These are phyloP conservation scores for Phlebiopsis flavidoalba DNA, from an alignment of 768 basidiomycete genomes.

Conservation along the genomic window DNA sequence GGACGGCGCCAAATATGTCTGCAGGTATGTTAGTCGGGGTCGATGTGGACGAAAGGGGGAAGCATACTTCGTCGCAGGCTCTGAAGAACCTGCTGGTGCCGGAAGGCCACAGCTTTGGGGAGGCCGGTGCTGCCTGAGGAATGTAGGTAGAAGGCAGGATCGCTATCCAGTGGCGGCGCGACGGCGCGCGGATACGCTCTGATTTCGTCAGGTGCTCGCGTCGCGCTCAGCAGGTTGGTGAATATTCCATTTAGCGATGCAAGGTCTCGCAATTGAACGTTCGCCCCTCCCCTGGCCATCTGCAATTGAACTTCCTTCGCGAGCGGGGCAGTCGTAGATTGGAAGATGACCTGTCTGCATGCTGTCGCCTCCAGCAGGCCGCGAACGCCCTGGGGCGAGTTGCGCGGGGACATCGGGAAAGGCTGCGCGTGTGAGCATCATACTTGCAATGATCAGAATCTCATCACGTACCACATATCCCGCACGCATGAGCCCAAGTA, in stretches of 20 bases:
- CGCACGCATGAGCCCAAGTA: conserved; percentile 2
- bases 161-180: background rate
- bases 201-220: background rate
- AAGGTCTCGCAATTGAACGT: conserved; percentile 7
- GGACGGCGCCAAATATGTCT: conserved; percentile 4
- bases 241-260: conserved; percentile 10
- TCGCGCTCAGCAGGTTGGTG: conserved; percentile 1
- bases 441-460: background rate
- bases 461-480: conserved; percentile 1
- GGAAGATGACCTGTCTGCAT: conserved; percentile 1
- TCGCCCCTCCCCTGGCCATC: conserved; percentile 8
- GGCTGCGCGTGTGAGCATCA: conserved; percentile 11
- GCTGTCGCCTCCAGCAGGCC: conserved; percentile 5
- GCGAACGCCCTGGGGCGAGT: conserved; percentile 16
- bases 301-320: conserved; percentile 23
- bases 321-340: conserved; percentile 24
- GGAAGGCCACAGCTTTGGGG: conserved; percentile 8
- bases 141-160: conserved; percentile 3
- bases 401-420: conserved; percentile 10
- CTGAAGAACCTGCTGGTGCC: background rate
- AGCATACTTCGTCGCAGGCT: conserved; percentile 2
- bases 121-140: conserved; percentile 12
- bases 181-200: background rate
- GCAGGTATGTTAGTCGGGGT: background rate
- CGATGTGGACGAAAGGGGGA: background rate